Conservation (phyloP, 345 rosid genomes). For the Salix dunnii region DNA sequence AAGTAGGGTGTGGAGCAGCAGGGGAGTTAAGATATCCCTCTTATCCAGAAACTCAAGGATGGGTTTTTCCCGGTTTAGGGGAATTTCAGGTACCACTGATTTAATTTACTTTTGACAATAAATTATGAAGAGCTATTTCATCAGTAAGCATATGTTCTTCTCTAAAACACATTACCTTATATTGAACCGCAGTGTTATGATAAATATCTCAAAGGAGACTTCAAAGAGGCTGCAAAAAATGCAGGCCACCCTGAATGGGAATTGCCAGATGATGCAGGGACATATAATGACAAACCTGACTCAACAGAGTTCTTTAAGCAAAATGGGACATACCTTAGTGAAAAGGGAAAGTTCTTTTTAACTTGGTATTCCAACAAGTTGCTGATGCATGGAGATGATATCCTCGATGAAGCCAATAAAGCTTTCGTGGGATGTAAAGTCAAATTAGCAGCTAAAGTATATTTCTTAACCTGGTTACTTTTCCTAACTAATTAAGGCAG, state of each 20-base stretch:
- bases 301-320: constrained; percentile 54
- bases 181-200: constrained; percentile 57
- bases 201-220: constrained; percentile 56
- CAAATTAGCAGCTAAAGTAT: constrained; percentile 82
- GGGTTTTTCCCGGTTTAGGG: constrained; percentile 80
- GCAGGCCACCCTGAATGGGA: constrained; percentile 85
- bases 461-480: not conserved
- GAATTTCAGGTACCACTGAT: constrained; percentile 62
- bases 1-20: constrained; percentile 87
- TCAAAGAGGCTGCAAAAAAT: constrained; percentile 52
- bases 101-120: not conserved
- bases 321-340: constrained; percentile 56
- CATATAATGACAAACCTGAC: constrained; percentile 58
- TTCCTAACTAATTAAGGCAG: not conserved
- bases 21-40: constrained; percentile 91
- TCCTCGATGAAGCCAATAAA: constrained; percentile 71
- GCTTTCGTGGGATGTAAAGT: constrained; percentile 61
- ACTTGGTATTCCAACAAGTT: constrained; percentile 76
- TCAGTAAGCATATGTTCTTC: not conserved
- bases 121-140: not conserved
- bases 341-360: constrained; percentile 68
- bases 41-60: constrained; percentile 68
- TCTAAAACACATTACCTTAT: constrained; percentile 6
- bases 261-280: constrained; percentile 67
- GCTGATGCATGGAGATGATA: constrained; percentile 69